Base-by-base conservation (phyloP, 1,284 basidiomycete species). In the Earliella scabrosa region DNA sequence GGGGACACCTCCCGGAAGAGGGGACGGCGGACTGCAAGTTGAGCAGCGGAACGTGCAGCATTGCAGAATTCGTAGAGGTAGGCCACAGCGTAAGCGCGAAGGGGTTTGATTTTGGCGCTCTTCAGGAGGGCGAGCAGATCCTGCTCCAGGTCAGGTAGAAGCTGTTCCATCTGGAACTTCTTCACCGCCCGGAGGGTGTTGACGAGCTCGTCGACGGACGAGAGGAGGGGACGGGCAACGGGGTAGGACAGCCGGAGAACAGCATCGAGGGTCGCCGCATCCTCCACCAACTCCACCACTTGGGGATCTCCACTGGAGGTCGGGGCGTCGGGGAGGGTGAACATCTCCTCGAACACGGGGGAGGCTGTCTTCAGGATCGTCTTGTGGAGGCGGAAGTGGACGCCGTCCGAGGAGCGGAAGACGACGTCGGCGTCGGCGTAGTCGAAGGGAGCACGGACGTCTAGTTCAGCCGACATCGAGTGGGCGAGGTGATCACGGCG, bases 361-460 rank as follows among this genome's bases (percentile, higher is more conserved):
- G 50, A 57, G 0, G 46, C 56, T 26, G 32, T 58, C 7, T 4
- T 43, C 24, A 58, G 26, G 16, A 54, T 23, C 11, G 39, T 24
- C 24, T 58, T 50, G 45, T 50, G 41, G 9, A 54, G 38, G 24
- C 13, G 51, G 21, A 57, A 58, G 18, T 54, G 27, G n/a, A 43
- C 38, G 34, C 14, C 23, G 26, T 58, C 56, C 7, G 52, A 45
- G 4, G 56, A 54, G 8, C 47, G 44, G n/a, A 45, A 2, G 27
- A 46, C 46, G 16, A 54, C 26, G 31, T 50, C 51, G 0, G 47
- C 52, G 10, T 54, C 47, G 4, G 44, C 6, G 10, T 50, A 48
- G 23, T 50, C 29, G 38, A 58, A 58, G 14, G 55, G 54, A 3
- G 27, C 7, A 10, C 45, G 44, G n/a, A 26, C n/a, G 6, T 34